A percentile compares a stretch with the other conserved stretches of the same genome.
Evolutionary conservation across 148 eudicot species (phyloP).

Genomic region (Diospyros kaki): DNA sequence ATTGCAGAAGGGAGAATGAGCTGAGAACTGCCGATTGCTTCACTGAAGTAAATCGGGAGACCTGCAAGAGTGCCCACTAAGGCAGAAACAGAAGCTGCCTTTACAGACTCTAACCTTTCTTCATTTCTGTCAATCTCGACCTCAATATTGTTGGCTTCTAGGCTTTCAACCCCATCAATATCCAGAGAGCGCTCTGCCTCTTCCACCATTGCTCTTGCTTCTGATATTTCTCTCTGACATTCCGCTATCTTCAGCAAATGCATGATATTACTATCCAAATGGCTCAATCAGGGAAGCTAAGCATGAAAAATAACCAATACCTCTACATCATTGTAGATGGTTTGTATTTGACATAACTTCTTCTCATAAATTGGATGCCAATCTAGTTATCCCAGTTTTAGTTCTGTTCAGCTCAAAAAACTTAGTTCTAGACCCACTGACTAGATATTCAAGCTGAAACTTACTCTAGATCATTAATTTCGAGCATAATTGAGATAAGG

Average conservation of each 20-base stretch:
- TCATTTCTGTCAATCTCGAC: constrained; percentile 28
- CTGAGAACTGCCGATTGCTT: constrained; percentile 30
- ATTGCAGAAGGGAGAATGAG: constrained; percentile 57
- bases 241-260: constrained; percentile 70
- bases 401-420: too few relatives aligned
- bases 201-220: constrained; percentile 77
- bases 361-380: too few relatives aligned
- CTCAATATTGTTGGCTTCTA: constrained; percentile 3
- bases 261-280: not conserved
- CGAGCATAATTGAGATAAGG: too few relatives aligned
- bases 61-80: constrained; percentile 68
- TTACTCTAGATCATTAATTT: too few relatives aligned
- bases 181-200: constrained; percentile 66
- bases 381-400: too few relatives aligned
- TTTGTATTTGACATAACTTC: too few relatives aligned
- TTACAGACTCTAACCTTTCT: constrained; percentile 77
- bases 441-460: too few relatives aligned
- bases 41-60: constrained; percentile 56
- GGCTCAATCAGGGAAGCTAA: not conserved
- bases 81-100: constrained; percentile 73
- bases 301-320: not conserved
- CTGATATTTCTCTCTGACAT: constrained; percentile 70
- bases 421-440: too few relatives aligned
- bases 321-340: too few relatives aligned
- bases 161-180: constrained; percentile 13